Base-by-base conservation (phyloP, 1,284 basidiomycete genomes). In the Schizopora paradoxa region DNA sequence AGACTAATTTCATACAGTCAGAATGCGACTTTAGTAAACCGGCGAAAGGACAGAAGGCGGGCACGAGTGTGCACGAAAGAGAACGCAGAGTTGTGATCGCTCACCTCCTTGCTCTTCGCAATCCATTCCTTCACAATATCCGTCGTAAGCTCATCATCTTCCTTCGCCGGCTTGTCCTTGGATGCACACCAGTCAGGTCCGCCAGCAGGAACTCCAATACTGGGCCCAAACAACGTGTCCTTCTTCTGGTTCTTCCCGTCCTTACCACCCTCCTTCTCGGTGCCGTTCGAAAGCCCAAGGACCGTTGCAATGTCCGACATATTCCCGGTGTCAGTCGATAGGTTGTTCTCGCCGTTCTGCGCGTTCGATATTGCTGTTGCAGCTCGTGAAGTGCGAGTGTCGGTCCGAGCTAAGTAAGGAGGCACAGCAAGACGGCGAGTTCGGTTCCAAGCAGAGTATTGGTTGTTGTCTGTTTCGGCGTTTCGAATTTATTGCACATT, bases 51-150 rank as follows among this genome's bases (percentile, higher is more conserved):
- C 21, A n/a, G 18, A 13, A 25, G 22, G 13, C 6, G 7, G 16
- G 7, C 37, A 26, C 21, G 27, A 28, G 32, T 34, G 23, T 36
- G 16, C 19, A 28, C 14, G 23, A 21, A 28, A n/a, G 32, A 40
- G 16, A 27, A 34, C 33, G 23, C 33, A 18, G 6, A 14, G 41
- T 13, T 21, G 26, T 26, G 11, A 42, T 5, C 16, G 56, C 69
- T 56, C 51, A 90, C 88, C 74, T 89, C 81, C 67, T 90, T 91
- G 65, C 82, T 86, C 67, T 80, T 86, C 46, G 82, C 79, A 19
- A 92, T 78, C 91, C 91, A 94, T 14, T 66, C 64, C 61, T 78
- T 83, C 52, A 94, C 82, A 36, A 86, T 72, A 47, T 89, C 85
- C 3, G 83, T 79, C 0, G 84, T 84, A 29, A 91, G 72, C 58